phyloP scores from a whole-genome alignment of 2,329 filamentous ascomycete genomes.

The Sclerotiophoma versabilis region DNA sequence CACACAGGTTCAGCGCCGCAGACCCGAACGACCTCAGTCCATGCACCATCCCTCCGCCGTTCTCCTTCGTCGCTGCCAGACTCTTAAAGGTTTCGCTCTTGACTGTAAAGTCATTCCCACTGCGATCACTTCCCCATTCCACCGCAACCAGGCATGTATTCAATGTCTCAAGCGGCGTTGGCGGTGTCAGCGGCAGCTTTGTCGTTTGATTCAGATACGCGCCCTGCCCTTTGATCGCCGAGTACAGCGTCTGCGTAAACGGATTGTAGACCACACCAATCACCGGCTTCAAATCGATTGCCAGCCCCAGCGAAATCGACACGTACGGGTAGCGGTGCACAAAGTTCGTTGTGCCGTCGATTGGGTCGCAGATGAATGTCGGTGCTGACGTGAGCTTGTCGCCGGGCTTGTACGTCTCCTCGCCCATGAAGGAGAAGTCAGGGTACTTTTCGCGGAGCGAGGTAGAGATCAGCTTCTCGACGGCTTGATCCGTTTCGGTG shows the following conservation, averaged over 20 bases:
- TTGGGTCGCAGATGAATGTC: slow-evolving; percentile 83
- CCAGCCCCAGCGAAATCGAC: slow-evolving; percentile 78
- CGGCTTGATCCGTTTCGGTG: slow-evolving; percentile 68
- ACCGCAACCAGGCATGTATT: slow-evolving; percentile 70
- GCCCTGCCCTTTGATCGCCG: slow-evolving; percentile 71
- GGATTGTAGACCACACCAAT: slow-evolving; percentile 84
- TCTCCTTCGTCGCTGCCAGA: slow-evolving; percentile 60
- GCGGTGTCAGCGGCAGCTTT: slow-evolving; percentile 57
- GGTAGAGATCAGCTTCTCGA: slow-evolving; percentile 64
- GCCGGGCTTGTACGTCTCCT: slow-evolving; percentile 73
- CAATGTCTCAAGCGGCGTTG: slow-evolving; percentile 67
- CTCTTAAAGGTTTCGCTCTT: slow-evolving; percentile 71
- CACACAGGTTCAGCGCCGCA: slow-evolving; percentile 77
- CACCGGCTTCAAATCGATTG: slow-evolving; percentile 66
- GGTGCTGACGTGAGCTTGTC: slow-evolving; percentile 68
- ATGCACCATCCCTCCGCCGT: slow-evolving; percentile 79
- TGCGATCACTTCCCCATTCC: slow-evolving; percentile 76
- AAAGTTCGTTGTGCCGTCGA: slow-evolving; percentile 84
- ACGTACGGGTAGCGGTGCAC: slow-evolving; percentile 77
- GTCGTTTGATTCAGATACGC: slow-evolving; percentile 58
- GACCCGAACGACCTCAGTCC: slow-evolving; percentile 73
- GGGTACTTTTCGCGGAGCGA: slow-evolving; percentile 61
- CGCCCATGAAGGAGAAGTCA: slow-evolving; percentile 56
- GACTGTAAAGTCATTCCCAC: slow-evolving; percentile 73
- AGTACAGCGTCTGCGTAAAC: slow-evolving; percentile 73